Evolutionary conservation across 257 asterid genomes (phyloP).

Genomic region (Prunella vulgaris): DNA sequence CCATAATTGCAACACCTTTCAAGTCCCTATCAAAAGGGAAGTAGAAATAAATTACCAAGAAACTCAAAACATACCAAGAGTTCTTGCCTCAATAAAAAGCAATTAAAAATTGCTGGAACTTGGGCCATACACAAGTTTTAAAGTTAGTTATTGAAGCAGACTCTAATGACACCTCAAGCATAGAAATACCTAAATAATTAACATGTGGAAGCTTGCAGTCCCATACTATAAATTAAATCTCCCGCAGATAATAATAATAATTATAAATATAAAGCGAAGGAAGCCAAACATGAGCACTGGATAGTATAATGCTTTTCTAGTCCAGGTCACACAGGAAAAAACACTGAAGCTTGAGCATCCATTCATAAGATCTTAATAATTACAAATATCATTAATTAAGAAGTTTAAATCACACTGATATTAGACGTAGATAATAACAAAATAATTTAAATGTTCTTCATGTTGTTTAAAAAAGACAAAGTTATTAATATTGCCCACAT

Average conservation of each 20-base stretch:
- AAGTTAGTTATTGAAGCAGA: background rate
- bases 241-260: background rate
- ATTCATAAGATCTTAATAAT: background rate
- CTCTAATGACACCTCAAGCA: background rate
- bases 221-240: background rate
- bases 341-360: background rate
- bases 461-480: background rate
- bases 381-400: background rate
- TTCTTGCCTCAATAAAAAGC: background rate
- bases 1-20: background rate
- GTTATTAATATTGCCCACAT: background rate
- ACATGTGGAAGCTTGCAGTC: background rate
- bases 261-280: background rate
- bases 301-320: background rate
- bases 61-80: background rate
- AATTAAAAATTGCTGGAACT: background rate
- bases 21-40: background rate
- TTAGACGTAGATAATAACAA: background rate
- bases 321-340: background rate
- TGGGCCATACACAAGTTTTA: background rate
- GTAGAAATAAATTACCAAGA: background rate
- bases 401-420: background rate
- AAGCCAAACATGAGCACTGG: background rate
- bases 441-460: background rate
- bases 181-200: background rate